Evolutionary conservation across 352 stramenopile species (phyloP).

Genomic region (Phytophthora colocasiae): DNA sequence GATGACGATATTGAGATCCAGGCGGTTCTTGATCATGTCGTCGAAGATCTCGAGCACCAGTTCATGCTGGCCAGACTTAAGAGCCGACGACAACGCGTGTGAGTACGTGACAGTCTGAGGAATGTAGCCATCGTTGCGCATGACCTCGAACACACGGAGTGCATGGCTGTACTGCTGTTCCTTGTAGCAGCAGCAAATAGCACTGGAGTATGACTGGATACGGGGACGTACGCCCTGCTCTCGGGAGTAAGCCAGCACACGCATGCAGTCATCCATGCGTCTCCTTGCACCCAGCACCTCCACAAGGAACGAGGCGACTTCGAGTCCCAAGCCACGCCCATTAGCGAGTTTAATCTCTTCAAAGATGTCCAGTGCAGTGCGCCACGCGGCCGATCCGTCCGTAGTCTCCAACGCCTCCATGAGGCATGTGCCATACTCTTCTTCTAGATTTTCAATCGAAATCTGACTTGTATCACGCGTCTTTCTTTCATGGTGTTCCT

Average conservation of each 20-base stretch:
- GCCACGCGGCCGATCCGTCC: conserved; percentile 46
- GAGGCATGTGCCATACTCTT: conserved; percentile 35
- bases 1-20: conserved; percentile 78
- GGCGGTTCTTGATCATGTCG: conserved; percentile 80
- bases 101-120: conserved; percentile 86
- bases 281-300: conserved; percentile 59
- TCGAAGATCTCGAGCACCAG: conserved; percentile 91
- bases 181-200: conserved; percentile 84
- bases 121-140: conserved; percentile 86
- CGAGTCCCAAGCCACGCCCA: conserved; percentile 46
- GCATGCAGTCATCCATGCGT: conserved; percentile 62
- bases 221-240: conserved; percentile 74
- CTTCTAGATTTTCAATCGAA: conserved; percentile 26
- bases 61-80: conserved; percentile 81
- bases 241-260: conserved; percentile 69
- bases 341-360: conserved; percentile 45
- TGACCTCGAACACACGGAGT: conserved; percentile 88
- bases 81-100: conserved; percentile 79
- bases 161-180: conserved; percentile 69
- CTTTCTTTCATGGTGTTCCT: neutral
- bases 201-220: conserved; percentile 85
- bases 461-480: conserved; percentile 27
- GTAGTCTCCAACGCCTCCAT: conserved; percentile 38
- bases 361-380: conserved; percentile 60
- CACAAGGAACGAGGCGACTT: conserved; percentile 70